Conservation (phyloP, 129 eudicot genomes). For the Lactuca saligna region DNA sequence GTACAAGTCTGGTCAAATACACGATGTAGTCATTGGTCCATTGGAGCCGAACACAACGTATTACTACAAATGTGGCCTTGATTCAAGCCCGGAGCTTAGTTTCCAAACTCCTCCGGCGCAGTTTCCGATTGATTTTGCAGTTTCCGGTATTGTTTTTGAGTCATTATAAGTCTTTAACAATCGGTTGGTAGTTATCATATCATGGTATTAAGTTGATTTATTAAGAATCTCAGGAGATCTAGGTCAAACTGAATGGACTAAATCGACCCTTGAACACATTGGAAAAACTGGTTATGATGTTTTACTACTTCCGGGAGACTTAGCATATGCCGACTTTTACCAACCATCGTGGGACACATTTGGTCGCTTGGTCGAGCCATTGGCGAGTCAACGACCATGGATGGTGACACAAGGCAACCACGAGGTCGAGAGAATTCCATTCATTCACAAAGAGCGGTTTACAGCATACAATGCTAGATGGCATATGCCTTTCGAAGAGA, state of each 20-base stretch:
- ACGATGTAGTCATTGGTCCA: conserved; percentile 65
- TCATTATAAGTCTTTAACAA: background rate
- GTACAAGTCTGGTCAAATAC: conserved; percentile 58
- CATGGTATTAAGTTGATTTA: background rate
- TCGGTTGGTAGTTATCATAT: too few species aligned
- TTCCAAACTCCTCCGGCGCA: conserved; percentile 73
- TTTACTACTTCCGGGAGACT: conserved; percentile 67
- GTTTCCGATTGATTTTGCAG: conserved; percentile 54
- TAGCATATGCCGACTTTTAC: conserved; percentile 56
- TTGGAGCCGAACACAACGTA: conserved; percentile 51
- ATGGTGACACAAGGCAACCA: conserved; percentile 94
- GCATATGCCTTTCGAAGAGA: conserved; percentile 71
- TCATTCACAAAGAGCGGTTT: conserved; percentile 36
- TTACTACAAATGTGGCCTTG: conserved; percentile 54
- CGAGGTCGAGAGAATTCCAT: conserved; percentile 61
- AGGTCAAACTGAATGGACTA: conserved; percentile 80
- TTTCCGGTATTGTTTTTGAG: conserved; percentile 38
- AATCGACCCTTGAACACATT: conserved; percentile 59
- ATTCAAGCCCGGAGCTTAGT: conserved; percentile 43
- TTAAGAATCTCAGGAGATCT: conserved; percentile 53
- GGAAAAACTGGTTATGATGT: conserved; percentile 51
- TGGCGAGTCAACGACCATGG: conserved; percentile 78
- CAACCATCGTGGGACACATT: conserved; percentile 77
- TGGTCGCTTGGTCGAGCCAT: conserved; percentile 60
- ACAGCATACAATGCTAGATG: conserved; percentile 70